Evolutionary conservation across 1,284 basidiomycete genomes (phyloP).

Genomic region (Ceratorhiza oryzae-sativae): DNA sequence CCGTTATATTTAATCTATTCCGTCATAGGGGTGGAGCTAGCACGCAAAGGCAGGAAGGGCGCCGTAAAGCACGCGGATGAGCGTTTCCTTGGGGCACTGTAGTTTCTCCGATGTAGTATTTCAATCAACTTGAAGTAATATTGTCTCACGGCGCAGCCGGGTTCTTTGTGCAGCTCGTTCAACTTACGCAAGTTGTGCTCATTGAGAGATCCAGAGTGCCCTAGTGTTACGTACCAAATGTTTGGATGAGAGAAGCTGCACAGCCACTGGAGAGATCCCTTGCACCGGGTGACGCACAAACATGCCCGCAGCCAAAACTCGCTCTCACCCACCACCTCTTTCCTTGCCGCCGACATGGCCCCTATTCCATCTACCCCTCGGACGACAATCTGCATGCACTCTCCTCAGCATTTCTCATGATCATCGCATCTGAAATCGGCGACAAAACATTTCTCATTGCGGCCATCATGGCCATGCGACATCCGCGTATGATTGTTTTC

Average conservation of each 20-base stretch:
- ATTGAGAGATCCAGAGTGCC: no score
- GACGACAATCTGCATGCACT: constrained; percentile 56
- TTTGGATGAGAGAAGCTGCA: not conserved
- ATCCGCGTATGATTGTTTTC: constrained; percentile 86
- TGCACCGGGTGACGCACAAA: not conserved
- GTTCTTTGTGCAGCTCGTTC: not conserved
- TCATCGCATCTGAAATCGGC: constrained; percentile 89
- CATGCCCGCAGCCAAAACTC: not conserved
- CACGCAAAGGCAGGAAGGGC: constrained; percentile 1
- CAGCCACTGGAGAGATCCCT: not conserved
- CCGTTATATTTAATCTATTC: no score
- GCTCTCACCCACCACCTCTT: not conserved
- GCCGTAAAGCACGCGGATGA: constrained; percentile 18
- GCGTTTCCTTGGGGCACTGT: not conserved
- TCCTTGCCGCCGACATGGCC: constrained; percentile 3
- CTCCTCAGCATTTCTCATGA: constrained; percentile 82
- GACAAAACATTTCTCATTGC: constrained; percentile 99
- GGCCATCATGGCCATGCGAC: constrained; percentile 96
- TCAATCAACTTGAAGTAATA: not conserved
- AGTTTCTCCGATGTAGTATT: not conserved
- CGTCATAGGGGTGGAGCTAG: constrained; percentile 7
- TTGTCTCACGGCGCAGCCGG: no score
- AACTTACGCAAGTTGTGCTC: not conserved
- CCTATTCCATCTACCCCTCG: constrained; percentile 11
- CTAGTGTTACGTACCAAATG: no score